Conservation (phyloP, 306 rosid genomes). For the Echinosophora koreensis region DNA sequence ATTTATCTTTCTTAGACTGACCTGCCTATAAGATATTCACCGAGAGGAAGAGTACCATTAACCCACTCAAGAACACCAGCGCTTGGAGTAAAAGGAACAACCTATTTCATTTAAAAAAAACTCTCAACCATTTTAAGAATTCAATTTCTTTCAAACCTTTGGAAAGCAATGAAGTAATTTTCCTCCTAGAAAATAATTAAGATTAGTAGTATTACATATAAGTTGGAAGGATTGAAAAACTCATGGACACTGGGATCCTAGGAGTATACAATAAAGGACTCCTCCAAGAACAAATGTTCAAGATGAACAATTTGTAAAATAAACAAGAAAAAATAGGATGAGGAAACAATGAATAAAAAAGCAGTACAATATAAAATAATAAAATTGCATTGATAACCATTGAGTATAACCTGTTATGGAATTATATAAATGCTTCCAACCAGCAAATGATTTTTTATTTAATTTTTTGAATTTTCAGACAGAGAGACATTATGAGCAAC, state of each 20-base stretch:
- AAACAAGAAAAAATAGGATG: slow-evolving; percentile 14
- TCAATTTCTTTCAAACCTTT: slow-evolving; percentile 21
- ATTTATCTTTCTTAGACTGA: slow-evolving; percentile 46
- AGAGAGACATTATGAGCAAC: neutral
- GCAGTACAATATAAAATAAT: neutral
- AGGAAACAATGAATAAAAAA: slow-evolving; percentile 7
- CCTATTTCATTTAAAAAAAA: slow-evolving; percentile 59
- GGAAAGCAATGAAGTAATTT: neutral
- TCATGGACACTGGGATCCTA: neutral
- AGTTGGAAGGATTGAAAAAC: neutral
- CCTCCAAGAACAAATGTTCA: slow-evolving; percentile 10
- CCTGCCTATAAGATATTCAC: slow-evolving; percentile 94
- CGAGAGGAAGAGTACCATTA: slow-evolving; percentile 92
- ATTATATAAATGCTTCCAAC: slow-evolving; percentile 16
- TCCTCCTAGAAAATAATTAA: slow-evolving; percentile 18
- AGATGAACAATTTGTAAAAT: slow-evolving; percentile 26
- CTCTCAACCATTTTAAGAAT: slow-evolving; percentile 24
- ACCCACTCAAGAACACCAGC: slow-evolving; percentile 99
- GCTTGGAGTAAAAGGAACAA: slow-evolving; percentile 98
- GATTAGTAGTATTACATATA: slow-evolving; percentile 24
- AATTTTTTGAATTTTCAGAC: neutral
- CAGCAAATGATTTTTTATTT: neutral
- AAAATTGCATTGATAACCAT: neutral
- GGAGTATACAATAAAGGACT: slow-evolving; percentile 15
- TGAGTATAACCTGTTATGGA: slow-evolving; percentile 16